phyloP scores from a whole-genome alignment of 1,284 basidiomycete species.

The Malassezia japonica region DNA sequence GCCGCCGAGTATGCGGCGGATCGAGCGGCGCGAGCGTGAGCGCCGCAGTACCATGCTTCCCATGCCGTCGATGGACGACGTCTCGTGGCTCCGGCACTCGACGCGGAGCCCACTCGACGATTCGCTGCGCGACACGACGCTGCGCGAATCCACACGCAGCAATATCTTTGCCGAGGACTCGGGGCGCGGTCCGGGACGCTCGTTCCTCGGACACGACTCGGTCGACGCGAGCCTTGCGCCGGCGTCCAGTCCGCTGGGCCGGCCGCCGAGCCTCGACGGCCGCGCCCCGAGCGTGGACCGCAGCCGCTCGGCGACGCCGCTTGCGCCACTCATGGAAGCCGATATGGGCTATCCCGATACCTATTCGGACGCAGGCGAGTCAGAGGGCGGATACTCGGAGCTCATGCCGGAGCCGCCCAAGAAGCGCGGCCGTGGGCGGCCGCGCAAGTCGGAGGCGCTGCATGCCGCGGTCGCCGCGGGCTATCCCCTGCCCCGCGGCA shows the following conservation, averaged over 20 bases:
- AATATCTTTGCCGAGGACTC: not conserved
- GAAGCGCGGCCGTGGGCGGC: constrained; percentile 17
- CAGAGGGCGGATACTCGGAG: too few relatives aligned
- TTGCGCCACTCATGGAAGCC: not conserved
- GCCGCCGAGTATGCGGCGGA: too few relatives aligned
- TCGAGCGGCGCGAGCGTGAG: not conserved
- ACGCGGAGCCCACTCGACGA: not conserved
- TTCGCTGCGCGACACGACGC: not conserved
- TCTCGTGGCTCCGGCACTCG: not conserved
- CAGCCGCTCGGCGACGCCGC: too few relatives aligned
- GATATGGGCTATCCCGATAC: too few relatives aligned
- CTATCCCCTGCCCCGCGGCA: constrained; percentile 5
- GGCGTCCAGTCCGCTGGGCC: not conserved
- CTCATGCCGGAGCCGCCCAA: constrained; percentile 5
- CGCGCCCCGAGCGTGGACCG: not conserved
- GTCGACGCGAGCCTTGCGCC: not conserved
- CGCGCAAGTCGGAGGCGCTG: constrained; percentile 15
- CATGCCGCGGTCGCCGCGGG: constrained; percentile 1
- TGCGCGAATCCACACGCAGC: not conserved
- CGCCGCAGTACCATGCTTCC: not conserved
- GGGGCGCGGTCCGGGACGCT: too few relatives aligned
- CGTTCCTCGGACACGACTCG: too few relatives aligned
- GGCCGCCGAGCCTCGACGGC: not conserved
- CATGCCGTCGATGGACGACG: not conserved
- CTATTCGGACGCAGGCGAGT: too few relatives aligned